Percentiles rank a stretch among this genome's conserved stretches.
These are phyloP conservation scores for Pythium graminicola DNA, from an alignment of 352 stramenopile genomes.

Conservation along the genomic window DNA sequence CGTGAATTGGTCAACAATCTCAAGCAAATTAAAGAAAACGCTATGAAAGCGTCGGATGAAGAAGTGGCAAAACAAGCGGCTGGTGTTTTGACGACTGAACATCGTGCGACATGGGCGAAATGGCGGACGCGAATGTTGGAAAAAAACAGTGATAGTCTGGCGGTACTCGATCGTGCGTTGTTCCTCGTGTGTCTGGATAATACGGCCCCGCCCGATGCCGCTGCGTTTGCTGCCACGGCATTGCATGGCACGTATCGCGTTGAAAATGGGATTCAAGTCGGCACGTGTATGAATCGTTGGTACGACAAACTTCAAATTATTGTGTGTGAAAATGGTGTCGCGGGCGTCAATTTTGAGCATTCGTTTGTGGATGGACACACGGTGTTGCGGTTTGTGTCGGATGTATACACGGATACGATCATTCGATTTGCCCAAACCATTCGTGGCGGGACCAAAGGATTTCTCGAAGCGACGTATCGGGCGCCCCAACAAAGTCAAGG, in stretches of 20 bases:
- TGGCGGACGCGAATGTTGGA: slow-evolving; percentile 72
- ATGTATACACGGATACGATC: slow-evolving; percentile 90
- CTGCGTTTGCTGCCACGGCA: slow-evolving; percentile 75
- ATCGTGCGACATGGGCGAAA: slow-evolving; percentile 87
- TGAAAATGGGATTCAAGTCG: slow-evolving; percentile 56
- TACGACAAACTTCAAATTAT: slow-evolving; percentile 97
- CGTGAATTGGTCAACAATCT: slow-evolving; percentile 89
- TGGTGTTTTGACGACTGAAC: slow-evolving; percentile 90
- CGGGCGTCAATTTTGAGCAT: slow-evolving; percentile 97
- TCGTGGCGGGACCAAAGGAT: slow-evolving; percentile 68
- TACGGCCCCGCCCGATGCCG: slow-evolving; percentile 70
- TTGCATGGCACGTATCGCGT: slow-evolving; percentile 91
- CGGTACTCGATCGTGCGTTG: slow-evolving; percentile 88
- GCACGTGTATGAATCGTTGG: slow-evolving; percentile 96
- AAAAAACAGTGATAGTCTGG: slow-evolving; percentile 75
- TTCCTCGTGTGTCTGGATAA: slow-evolving; percentile 95
- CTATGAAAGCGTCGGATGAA: slow-evolving; percentile 50
- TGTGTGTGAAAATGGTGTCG: slow-evolving; percentile 90
- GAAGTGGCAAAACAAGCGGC: slow-evolving; percentile 60
- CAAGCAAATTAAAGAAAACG: slow-evolving; percentile 84
- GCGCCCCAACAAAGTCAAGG: slow-evolving; percentile 49
- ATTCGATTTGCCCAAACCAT: slow-evolving; percentile 93
- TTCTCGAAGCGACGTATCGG: slow-evolving; percentile 70
- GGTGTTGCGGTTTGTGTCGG: slow-evolving; percentile 85
- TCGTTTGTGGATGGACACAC: slow-evolving; percentile 96